Conservation (phyloP, 306 rosid genomes). For the Medicago ruthenica region DNA sequence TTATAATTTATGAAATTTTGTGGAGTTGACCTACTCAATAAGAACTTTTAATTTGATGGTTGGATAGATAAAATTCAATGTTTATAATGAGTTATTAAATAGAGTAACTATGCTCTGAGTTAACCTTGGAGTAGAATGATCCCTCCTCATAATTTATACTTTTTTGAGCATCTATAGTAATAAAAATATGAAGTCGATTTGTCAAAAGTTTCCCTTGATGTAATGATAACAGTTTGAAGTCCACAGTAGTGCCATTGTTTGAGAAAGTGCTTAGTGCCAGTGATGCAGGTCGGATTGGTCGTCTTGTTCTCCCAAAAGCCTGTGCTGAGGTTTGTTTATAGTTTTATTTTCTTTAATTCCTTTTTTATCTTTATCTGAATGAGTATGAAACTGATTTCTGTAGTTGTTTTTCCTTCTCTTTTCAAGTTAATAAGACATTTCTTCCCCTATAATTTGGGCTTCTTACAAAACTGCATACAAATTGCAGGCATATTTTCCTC, state of each 20-base stretch:
- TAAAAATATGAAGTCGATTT: conserved; percentile 14
- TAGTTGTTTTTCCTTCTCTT: background rate
- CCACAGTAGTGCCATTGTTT: conserved; percentile 88
- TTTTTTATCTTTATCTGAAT: conserved; percentile 17
- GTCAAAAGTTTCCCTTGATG: conserved; percentile 61
- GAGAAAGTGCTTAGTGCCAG: conserved; percentile 98
- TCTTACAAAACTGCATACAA: conserved; percentile 34
- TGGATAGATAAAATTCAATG: too few species aligned
- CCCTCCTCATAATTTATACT: background rate
- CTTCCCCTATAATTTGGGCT: conserved; percentile 34
- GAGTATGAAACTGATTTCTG: conserved; percentile 14
- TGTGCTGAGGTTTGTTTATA: conserved; percentile 87
- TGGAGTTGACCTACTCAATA: too few species aligned
- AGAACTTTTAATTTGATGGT: too few species aligned
- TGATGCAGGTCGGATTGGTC: conserved; percentile 99
- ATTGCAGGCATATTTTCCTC: conserved; percentile 94
- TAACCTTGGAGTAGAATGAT: background rate
- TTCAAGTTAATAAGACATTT: background rate
- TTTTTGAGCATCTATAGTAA: conserved; percentile 30
- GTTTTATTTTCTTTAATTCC: conserved; percentile 19
- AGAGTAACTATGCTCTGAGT: background rate
- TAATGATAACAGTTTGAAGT: conserved; percentile 74
- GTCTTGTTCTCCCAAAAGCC: conserved; percentile 98
- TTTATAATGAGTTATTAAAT: too few species aligned
- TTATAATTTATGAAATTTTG: too few species aligned